Base-by-base conservation (phyloP, 139 green algal species). In the Yamagishiella unicocca region DNA sequence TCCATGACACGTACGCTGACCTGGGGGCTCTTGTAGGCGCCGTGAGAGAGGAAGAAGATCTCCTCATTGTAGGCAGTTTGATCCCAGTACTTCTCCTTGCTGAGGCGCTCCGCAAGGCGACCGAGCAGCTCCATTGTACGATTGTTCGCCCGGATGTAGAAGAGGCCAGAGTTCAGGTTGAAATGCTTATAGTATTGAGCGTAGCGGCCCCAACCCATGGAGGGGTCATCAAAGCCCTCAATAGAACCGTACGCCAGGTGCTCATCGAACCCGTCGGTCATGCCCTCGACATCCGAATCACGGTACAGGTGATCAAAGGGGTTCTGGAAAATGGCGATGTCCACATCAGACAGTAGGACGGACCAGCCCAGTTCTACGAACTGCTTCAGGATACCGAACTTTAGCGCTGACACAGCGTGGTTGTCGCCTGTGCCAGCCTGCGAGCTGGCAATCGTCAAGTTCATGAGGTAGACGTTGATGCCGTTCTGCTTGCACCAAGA, bases 331-430 rank as follows among this genome's bases (percentile, higher is more conserved):
- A 95, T 94, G 4, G 96, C 92, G n/a, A 99, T 94, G 84, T 99
- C 97, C 29, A 99, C 95, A 83, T 99, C 97, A 14, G 93, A 96
- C 45, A 99, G 95, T 40, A 99, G 94, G 33, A 99, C 96, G 17
- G 92, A 91, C 88, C 94, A 99, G 22, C 97, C 97, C 19, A 99
- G 88, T 84, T 94, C 67, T 31, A 99, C 72, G 73, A 99, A 99
- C 64, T 97, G 93, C 42, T 93, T 89, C 22, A 99, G 88, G 81
- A 99, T 97, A 79, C 95, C 93, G 87, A 98, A 99, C 90, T 98
- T 98, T 88, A 96, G 93, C 55, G 95, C 95, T 25, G 72, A 87
- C 53, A 96, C 96, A 37, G 94, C 95, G 81, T 97, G 94, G 88
- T 97, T 97, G 64, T 92, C 88, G 10, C 94, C 94, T 0, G 94